phyloP scores from a whole-genome alignment of 148 eudicot genomes.

The Simmondsia chinensis region DNA sequence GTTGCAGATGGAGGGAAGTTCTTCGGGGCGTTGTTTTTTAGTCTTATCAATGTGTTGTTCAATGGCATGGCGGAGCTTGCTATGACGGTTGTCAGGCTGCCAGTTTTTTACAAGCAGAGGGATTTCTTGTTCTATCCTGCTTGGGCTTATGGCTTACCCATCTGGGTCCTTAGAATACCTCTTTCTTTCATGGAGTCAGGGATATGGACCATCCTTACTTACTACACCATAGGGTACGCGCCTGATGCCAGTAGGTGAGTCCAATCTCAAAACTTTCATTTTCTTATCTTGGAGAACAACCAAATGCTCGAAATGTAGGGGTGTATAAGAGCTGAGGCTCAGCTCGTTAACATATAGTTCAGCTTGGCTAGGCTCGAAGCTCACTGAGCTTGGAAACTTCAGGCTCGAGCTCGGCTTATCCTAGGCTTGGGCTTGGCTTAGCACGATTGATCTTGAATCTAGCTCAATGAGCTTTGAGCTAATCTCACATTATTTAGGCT shows the following conservation, averaged over 20 bases:
- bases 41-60: constrained; percentile 55
- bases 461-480: too few relatives aligned
- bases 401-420: too few relatives aligned
- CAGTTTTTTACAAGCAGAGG: constrained; percentile 63
- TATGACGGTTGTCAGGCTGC: constrained; percentile 53
- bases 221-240: constrained; percentile 71
- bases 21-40: constrained; percentile 58
- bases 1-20: constrained; percentile 45
- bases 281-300: too few relatives aligned
- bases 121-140: constrained; percentile 57
- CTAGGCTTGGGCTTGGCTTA: too few relatives aligned
- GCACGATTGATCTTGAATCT: too few relatives aligned
- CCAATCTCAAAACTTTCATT: neutral
- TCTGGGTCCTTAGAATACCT: constrained; percentile 62
- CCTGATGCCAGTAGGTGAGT: constrained; percentile 56
- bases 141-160: constrained; percentile 67
- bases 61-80: constrained; percentile 67
- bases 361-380: too few relatives aligned
- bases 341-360: too few relatives aligned
- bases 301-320: too few relatives aligned
- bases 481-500: too few relatives aligned
- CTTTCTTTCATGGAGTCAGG: constrained; percentile 54
- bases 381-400: too few relatives aligned
- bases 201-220: constrained; percentile 63
- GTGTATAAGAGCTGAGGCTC: too few relatives aligned